phyloP scores from a whole-genome alignment of 495 filamentous ascomycete genomes.

The Penicillium salamii region DNA sequence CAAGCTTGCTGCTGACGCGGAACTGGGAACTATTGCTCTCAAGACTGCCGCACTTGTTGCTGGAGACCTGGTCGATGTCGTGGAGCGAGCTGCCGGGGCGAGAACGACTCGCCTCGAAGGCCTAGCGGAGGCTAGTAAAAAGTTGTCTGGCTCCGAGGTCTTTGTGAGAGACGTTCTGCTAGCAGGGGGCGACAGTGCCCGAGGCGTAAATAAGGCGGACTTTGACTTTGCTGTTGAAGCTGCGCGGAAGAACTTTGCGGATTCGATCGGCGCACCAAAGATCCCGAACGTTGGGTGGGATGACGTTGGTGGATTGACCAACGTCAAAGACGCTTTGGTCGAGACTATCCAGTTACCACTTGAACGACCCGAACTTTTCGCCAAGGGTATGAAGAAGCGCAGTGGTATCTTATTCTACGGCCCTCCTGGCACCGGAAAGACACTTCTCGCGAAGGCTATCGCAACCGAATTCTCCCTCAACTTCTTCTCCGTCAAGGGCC shows the following conservation, averaged over 20 bases:
- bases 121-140: constrained; percentile 52
- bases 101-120: constrained; percentile 67
- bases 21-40: constrained; percentile 76
- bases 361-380: constrained; percentile 90
- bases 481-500: constrained; percentile 98
- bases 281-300: constrained; percentile 97
- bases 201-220: constrained; percentile 78
- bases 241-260: constrained; percentile 94
- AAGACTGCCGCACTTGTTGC: constrained; percentile 96
- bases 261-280: constrained; percentile 95
- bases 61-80: constrained; percentile 89
- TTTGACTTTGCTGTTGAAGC: constrained; percentile 89
- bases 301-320: constrained; percentile 89
- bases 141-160: constrained; percentile 40
- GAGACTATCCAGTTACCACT: constrained; percentile 96
- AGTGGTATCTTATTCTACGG: constrained; percentile 98
- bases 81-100: constrained; percentile 81
- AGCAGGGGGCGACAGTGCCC: constrained; percentile 79
- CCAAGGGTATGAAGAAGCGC: constrained; percentile 98
- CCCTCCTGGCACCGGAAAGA: constrained; percentile 95
- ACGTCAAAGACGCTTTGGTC: constrained; percentile 92
- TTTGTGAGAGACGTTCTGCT: constrained; percentile 78
- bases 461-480: constrained; percentile 98
- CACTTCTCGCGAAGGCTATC: constrained; percentile 93
- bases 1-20: constrained; percentile 72